Evolutionary conservation across 768 basidiomycete genomes (phyloP).

Genomic region (Pleurotus ostreatus): DNA sequence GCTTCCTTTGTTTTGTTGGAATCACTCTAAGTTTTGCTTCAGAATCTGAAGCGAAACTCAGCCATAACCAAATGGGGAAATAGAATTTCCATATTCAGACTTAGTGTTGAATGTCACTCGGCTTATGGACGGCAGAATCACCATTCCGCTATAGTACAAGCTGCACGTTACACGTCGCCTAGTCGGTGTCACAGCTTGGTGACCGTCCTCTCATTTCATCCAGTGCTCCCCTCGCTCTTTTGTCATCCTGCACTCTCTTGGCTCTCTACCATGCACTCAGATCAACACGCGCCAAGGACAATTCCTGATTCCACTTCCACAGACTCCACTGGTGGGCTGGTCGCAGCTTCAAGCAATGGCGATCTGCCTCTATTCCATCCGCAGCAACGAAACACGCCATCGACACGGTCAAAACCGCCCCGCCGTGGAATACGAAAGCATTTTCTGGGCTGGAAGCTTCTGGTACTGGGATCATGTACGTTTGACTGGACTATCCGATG

Average conservation of each 20-base stretch:
- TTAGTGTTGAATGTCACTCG: not conserved
- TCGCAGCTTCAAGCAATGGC: not conserved
- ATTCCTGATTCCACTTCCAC: not conserved
- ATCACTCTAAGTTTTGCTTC: too few relatives aligned
- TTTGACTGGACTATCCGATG: not conserved
- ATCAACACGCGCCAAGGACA: not conserved
- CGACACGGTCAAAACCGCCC: not conserved
- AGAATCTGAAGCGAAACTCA: too few relatives aligned
- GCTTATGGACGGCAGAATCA: too few relatives aligned
- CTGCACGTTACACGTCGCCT: not conserved
- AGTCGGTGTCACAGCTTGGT: not conserved
- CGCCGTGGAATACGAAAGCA: not conserved
- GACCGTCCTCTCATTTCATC: too few relatives aligned
- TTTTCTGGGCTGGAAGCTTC: constrained; percentile 44
- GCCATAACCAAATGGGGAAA: not conserved
- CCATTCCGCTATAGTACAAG: too few relatives aligned
- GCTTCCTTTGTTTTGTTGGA: too few relatives aligned
- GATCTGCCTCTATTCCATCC: constrained; percentile 3
- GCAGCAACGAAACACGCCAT: not conserved
- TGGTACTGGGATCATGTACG: constrained; percentile 58
- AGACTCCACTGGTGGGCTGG: not conserved
- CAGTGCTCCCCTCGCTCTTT: not conserved
- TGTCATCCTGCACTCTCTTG: not conserved
- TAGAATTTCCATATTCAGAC: not conserved
- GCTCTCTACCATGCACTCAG: not conserved